Percentiles rank a stretch among this genome's conserved stretches.
phyloP scores from a whole-genome alignment of 1,284 basidiomycete species.

The Sparassis latifolia region DNA sequence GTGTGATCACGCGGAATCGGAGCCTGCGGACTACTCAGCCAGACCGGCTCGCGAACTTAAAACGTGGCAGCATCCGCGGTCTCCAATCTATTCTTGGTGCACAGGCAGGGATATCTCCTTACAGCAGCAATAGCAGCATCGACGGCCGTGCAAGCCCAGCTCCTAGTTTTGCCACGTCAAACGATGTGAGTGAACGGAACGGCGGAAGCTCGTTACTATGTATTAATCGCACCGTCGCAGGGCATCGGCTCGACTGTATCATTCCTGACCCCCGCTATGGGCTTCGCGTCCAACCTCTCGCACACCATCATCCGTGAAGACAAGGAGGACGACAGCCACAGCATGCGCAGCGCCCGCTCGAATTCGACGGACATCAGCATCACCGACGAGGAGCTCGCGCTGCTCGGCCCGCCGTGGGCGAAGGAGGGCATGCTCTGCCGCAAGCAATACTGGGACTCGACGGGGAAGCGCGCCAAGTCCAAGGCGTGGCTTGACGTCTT shows the following conservation, averaged over 20 bases:
- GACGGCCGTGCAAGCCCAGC: slow-evolving; percentile 86
- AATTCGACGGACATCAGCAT: slow-evolving; percentile 71
- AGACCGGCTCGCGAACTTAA: slow-evolving; percentile 72
- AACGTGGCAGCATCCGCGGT: slow-evolving; percentile 85
- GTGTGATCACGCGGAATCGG: slow-evolving; percentile 52
- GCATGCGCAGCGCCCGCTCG: slow-evolving; percentile 55
- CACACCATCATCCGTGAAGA: slow-evolving; percentile 94
- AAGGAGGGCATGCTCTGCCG: slow-evolving; percentile 95
- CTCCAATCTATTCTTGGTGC: slow-evolving; percentile 70
- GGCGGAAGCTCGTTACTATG: neutral
- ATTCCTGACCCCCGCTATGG: slow-evolving; percentile 77
- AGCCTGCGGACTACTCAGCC: slow-evolving; percentile 58
- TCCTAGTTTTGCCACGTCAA: slow-evolving; percentile 81
- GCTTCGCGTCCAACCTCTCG: slow-evolving; percentile 93
- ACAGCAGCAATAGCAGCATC: slow-evolving; percentile 74
- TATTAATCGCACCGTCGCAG: slow-evolving; percentile 13
- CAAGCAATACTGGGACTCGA: slow-evolving; percentile 90
- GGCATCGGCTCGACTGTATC: slow-evolving; percentile 29
- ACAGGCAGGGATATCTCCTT: slow-evolving; percentile 57
- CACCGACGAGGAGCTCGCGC: slow-evolving; percentile 88
- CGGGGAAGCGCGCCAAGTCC: slow-evolving; percentile 76
- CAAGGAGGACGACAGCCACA: slow-evolving; percentile 85
- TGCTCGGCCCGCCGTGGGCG: slow-evolving; percentile 95
- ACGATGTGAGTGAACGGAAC: slow-evolving; percentile 52
- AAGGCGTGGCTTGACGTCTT: slow-evolving; percentile 92